Evolutionary conservation across 2,329 filamentous ascomycete species (phyloP).

Genomic region (Hymenoscyphus infarciens): DNA sequence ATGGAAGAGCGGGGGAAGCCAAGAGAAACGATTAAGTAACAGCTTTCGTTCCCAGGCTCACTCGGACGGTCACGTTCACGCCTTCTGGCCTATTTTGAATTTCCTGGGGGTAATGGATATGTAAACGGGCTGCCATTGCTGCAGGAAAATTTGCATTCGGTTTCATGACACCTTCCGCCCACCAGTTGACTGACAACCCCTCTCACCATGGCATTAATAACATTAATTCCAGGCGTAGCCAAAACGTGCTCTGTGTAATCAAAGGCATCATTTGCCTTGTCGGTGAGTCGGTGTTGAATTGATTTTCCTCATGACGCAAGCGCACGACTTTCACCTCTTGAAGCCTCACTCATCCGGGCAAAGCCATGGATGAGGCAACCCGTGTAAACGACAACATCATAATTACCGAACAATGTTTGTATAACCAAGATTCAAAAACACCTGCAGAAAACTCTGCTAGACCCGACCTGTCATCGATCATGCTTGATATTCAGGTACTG

Average conservation of each 20-base stretch:
- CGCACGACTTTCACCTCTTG: background rate
- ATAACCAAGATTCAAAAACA: background rate
- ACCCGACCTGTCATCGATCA: constrained; percentile 1
- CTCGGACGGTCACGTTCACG: constrained; percentile 8
- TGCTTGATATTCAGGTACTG: constrained; percentile 6
- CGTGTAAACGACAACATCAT: background rate
- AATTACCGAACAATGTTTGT: background rate
- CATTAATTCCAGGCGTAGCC: constrained; percentile 8
- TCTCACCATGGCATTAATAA: constrained; percentile 7
- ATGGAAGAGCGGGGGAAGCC: background rate
- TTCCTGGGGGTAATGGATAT: constrained; percentile 12
- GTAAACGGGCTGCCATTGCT: constrained; percentile 9
- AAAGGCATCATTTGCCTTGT: constrained; percentile 19
- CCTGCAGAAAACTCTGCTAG: constrained; percentile 4
- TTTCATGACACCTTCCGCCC: constrained; percentile 8
- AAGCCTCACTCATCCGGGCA: background rate
- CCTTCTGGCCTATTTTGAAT: background rate
- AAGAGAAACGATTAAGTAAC: constrained; percentile 11
- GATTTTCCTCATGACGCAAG: background rate
- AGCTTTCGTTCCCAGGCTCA: constrained; percentile 7
- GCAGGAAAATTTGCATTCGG: constrained; percentile 12
- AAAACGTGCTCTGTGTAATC: constrained; percentile 24
- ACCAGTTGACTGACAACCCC: constrained; percentile 4
- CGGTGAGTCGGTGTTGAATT: background rate
- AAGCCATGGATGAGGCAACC: background rate